Evolutionary conservation across 179 eudicot species (phyloP), one percentile per base, ranked within the genome.

Genomic region (Dionaea muscipula): DNA sequence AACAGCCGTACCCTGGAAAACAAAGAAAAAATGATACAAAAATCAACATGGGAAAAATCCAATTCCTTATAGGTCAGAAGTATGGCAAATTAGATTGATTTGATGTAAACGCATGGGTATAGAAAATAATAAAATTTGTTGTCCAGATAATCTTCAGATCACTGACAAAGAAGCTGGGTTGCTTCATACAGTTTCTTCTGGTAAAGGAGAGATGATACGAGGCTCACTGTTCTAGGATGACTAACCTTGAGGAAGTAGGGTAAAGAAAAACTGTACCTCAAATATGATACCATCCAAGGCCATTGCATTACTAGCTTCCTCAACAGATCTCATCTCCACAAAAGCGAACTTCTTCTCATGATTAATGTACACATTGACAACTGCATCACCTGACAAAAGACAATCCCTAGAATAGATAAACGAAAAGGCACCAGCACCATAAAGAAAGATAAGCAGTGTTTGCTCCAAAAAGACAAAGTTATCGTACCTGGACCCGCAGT

Each of bases 261-360:
- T 15, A 7, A 60, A 28, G 1, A 9, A 15, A 45, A 17, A 17
- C 27, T 31, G 52, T 36, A 91, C 98, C 89, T 91, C 96, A 62
- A 91, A 88, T 39, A 77, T 78, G 53, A 91, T 84, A 57, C 96
- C 96, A 58, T 91, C 98, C 46, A 91, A 72, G 15, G 96, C 88
- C 98, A 91, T 91, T 25, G 98, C 98, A 61, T 91, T 91, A 54
- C 98, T 91, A 47, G 98, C 98, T 70, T 87, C 98, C 78, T 91
- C 98, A 49, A 88, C 98, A 44, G 98, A 87, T 74, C 98, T 67
- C 86, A 85, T 81, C 70, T 70, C 84, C 61, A 66, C 71, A 78
- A 75, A 70, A 57, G 70, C 81, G 61, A 76, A 76, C 58, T 76
- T 76, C 62, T 76, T 76, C 59, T 76, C 80, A 31, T 76, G 74